Base-by-base conservation (phyloP, 1,284 basidiomycete genomes). In the Leccinum subrobustum region DNA sequence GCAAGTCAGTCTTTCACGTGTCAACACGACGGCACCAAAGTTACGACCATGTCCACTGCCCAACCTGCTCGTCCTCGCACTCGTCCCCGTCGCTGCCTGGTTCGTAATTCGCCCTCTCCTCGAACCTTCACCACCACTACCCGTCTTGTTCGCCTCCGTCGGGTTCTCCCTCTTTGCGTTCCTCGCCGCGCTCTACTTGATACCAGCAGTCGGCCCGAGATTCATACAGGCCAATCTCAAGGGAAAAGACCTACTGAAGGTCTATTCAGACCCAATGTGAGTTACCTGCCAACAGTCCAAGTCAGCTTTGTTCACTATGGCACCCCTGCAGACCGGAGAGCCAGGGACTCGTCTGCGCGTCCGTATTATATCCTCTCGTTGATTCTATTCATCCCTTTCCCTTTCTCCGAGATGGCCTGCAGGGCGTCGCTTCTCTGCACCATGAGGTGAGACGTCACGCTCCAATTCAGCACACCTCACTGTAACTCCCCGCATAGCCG, bases 361-460 rank as follows among this genome's bases (percentile, higher is more conserved):
- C 89, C 1, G 83, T 96, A 59, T 98, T 20, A 98, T 74, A 91
- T 98, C 63, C 82, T 93, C 14, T 75, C 90, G 42, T 79, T 98
- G 67, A 92, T 93, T 64, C 77, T 94, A 5, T 95, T 95, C 71
- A 95, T 95, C 64, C 94, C 93, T 0, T 95, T 95, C 68, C 90
- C 91, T 0, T 95, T 96, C 72, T 91, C 92, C 48, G 81, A 89
- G 78, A 78, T 8, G 89, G 89, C 5, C 81, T 92, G 9, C 80
- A 83, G 9, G 78, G 88, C 1, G 77, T 96, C 70, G 87, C 90
- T 56, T 96, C 96, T 69, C 89, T 94, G n/a, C 91, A 95, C 70
- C 86, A 94, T 68, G 88, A 96, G 81, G 92, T 93, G 60, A 64
- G 84, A 73, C 27, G 16, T 51, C 18, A 4, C 37, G n/a, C 14